Base-by-base conservation (phyloP, 441 rosid species). In the Euphorbia schlechtendalii region DNA sequence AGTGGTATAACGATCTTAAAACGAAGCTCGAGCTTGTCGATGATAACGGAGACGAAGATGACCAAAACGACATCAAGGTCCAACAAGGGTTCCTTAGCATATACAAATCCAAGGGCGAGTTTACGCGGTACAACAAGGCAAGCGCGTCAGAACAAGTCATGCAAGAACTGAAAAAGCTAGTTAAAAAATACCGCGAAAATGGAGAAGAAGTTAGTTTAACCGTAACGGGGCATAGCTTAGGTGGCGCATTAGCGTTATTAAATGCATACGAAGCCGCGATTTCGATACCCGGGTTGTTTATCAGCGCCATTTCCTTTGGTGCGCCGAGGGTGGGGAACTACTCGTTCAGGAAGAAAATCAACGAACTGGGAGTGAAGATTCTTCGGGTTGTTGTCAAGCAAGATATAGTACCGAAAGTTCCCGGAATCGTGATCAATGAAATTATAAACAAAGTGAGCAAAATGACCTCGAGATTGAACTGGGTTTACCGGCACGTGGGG, bases 141-240 rank as follows among this genome's bases (percentile, higher is more conserved):
- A 87, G 92, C 69, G 96, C 98, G 1, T 81, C 89, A 0, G 87
- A 91, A 56, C 96, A 91, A 67, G 86, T 81, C 5, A 87, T 82
- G 85, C 73, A 76, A 18, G 90, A 86, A 73, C 41, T 91, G 25
- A 65, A 18, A 3, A 69, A 64, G 48, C 71, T 81, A 0, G 78
- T 74, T 8, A 51, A 61, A 3, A 30, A 43, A 24, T 81, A 74
- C n/a, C 22, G 32, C 56, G 73, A 25, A 14, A 67, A 71, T 6
- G 85, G 83, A 13, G 83, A 83, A 54, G 65, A 79, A 34, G 73
- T 81, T 5, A 81, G 85, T 72, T 49, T 83, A 14, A 83, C 83
- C 2, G 59, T 73, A 8, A 77, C 78, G 0, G 83, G 85, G 0
- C 85, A 81, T 36, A 77, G 83, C 69, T 61, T 83, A 3, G 85